Conservation (phyloP, 192 early-diverging fungal species). For the Bifiguratus adelaidae region DNA sequence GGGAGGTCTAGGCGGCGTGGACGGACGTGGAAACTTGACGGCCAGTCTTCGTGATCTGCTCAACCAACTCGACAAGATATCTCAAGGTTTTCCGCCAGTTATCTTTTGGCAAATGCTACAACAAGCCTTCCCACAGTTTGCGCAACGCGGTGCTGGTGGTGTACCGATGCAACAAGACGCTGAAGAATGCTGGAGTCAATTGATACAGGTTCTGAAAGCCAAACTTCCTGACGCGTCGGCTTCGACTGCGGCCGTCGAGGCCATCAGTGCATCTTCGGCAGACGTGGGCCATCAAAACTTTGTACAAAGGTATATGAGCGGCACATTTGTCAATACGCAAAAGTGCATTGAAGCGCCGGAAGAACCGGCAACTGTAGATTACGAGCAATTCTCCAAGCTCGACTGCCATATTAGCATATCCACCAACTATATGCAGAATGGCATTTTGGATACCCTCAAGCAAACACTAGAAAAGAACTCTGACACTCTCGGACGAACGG, state of each 20-base stretch:
- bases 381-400: constrained; percentile 72
- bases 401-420: constrained; percentile 58
- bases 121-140: constrained; percentile 77
- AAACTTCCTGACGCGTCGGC: too few species aligned
- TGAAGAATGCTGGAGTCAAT: constrained; percentile 93
- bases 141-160: constrained; percentile 59
- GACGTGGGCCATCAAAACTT: constrained; percentile 30
- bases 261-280: background rate
- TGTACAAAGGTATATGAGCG: constrained; percentile 79
- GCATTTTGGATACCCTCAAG: constrained; percentile 55
- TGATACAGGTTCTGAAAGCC: constrained; percentile 59
- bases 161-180: constrained; percentile 93
- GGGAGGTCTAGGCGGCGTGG: constrained; percentile 28
- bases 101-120: constrained; percentile 74
- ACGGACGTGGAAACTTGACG: constrained; percentile 53
- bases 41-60: constrained; percentile 65
- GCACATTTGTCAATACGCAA: constrained; percentile 40
- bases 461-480: constrained; percentile 89
- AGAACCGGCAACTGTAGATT: constrained; percentile 46
- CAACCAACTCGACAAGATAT: constrained; percentile 52
- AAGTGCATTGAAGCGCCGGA: constrained; percentile 73
- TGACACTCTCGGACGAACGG: constrained; percentile 62
- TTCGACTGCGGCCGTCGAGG: constrained; percentile 7
- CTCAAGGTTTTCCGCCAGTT: constrained; percentile 64
- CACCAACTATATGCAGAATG: constrained; percentile 68